These are phyloP conservation scores for Parastagonospora avenae DNA, from an alignment of 2,329 filamentous ascomycete species.

Conservation along the genomic window DNA sequence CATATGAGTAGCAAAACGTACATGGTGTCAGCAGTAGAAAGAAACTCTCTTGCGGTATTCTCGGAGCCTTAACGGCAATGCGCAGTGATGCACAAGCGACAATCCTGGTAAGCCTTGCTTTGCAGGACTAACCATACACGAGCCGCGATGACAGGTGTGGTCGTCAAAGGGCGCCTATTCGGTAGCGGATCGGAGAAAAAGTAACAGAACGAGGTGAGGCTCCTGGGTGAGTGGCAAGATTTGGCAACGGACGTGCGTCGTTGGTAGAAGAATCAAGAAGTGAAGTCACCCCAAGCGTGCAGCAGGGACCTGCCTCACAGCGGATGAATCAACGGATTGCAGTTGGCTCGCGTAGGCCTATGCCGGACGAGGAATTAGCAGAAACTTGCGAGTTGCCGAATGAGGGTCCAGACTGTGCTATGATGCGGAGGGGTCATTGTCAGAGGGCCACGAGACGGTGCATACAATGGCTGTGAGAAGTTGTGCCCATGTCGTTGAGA, in stretches of 20 bases:
- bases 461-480: slow-evolving; percentile 35
- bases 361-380: slow-evolving; percentile 28
- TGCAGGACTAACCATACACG: slow-evolving; percentile 43
- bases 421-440: slow-evolving; percentile 30
- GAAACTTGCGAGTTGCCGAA: slow-evolving; percentile 26
- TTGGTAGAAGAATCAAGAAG: slow-evolving; percentile 33
- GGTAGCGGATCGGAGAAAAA: slow-evolving; percentile 30
- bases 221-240: slow-evolving; percentile 19
- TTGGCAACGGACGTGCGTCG: slow-evolving; percentile 34
- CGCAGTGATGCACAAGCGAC: slow-evolving; percentile 39
- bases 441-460: slow-evolving; percentile 43
- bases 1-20: slow-evolving; percentile 44
- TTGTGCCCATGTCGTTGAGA: slow-evolving; percentile 35
- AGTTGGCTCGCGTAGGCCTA: slow-evolving; percentile 34
- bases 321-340: slow-evolving; percentile 20
- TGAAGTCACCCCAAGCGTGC: slow-evolving; percentile 31
- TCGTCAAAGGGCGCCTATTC: slow-evolving; percentile 36
- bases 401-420: slow-evolving; percentile 30
- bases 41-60: slow-evolving; percentile 22
- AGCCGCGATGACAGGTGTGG: slow-evolving; percentile 30
- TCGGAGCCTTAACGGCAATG: slow-evolving; percentile 26
- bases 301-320: slow-evolving; percentile 23
- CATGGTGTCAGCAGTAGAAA: slow-evolving; percentile 39
- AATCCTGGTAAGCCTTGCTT: slow-evolving; percentile 25
- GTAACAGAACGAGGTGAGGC: slow-evolving; percentile 27